These are phyloP conservation scores for Rhododendron kiyosumense DNA, from an alignment of 148 eudicot species.

Conservation along the genomic window DNA sequence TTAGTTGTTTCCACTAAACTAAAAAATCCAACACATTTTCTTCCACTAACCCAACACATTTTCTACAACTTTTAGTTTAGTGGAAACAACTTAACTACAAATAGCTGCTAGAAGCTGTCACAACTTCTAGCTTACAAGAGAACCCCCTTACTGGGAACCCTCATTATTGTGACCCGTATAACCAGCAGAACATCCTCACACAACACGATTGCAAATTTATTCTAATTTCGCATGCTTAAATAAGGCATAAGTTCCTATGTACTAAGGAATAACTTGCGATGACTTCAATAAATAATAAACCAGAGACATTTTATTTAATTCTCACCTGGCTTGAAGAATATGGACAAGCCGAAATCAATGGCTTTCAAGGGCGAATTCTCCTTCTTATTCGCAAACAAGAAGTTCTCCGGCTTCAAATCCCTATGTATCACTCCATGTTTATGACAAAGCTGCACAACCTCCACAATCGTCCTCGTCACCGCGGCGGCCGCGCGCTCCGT, in stretches of 20 bases:
- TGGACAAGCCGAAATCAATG: conserved; percentile 94
- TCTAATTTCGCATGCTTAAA: background rate
- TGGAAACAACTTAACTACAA: too few species aligned
- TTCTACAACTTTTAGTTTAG: too few species aligned
- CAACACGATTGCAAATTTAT: background rate
- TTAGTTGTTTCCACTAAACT: too few species aligned
- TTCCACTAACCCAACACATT: too few species aligned
- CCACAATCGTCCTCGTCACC: conserved; percentile 71
- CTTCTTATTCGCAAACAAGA: conserved; percentile 87
- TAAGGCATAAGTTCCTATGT: background rate
- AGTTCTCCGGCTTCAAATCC: conserved; percentile 95
- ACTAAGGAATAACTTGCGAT: background rate
- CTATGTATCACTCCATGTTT: conserved; percentile 89
- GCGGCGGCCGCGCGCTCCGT: conserved; percentile 84
- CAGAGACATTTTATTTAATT: background rate
- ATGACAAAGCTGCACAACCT: conserved; percentile 91
- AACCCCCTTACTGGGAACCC: background rate
- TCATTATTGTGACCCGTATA: background rate
- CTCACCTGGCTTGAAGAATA: conserved; percentile 90
- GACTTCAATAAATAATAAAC: background rate
- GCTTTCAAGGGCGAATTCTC: conserved; percentile 94
- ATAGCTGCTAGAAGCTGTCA: too few species aligned
- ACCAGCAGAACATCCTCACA: background rate
- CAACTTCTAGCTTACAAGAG: too few species aligned
- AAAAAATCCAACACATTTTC: too few species aligned